Conservation (phyloP, 257 asterid genomes). For the Thymus mandschuricus region DNA sequence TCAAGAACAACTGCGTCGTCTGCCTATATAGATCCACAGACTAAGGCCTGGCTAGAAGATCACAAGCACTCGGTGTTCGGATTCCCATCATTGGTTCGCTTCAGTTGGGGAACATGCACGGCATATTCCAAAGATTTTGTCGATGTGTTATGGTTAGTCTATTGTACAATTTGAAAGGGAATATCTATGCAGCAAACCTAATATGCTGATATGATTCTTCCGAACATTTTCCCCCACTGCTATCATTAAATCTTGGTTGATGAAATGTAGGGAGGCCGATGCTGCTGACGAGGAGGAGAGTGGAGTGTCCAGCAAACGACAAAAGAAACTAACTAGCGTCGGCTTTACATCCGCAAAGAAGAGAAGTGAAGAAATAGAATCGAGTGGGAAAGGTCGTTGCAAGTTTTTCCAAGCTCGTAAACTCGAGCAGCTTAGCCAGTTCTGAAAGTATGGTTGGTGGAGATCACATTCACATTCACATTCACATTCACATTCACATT, state of each 20-base stretch:
- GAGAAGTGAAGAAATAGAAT: slow-evolving; percentile 81
- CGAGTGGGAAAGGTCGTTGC: slow-evolving; percentile 85
- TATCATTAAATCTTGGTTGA: slow-evolving; percentile 1
- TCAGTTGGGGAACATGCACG: slow-evolving; percentile 98
- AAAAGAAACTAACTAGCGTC: slow-evolving; percentile 64
- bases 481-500: too few species aligned
- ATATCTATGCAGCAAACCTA: slow-evolving; percentile 16
- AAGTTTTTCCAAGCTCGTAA: slow-evolving; percentile 94
- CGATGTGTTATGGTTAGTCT: slow-evolving; percentile 79
- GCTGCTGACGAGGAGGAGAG: slow-evolving; percentile 58
- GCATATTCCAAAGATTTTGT: slow-evolving; percentile 68
- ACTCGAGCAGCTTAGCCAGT: slow-evolving; percentile 72
- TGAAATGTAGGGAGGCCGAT: slow-evolving; percentile 72
- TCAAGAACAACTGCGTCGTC: slow-evolving; percentile 7
- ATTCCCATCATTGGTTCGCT: slow-evolving; percentile 92
- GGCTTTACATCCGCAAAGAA: slow-evolving; percentile 65
- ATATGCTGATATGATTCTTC: background rate
- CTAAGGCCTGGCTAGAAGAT: slow-evolving; percentile 87
- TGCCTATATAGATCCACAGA: slow-evolving; percentile 68
- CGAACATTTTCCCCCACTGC: background rate
- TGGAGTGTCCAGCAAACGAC: slow-evolving; percentile 60
- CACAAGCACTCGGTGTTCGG: slow-evolving; percentile 88
- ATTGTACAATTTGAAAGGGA: slow-evolving; percentile 9
- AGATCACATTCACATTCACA: too few species aligned
- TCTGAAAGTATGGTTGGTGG: slow-evolving; percentile 40